Conservation (phyloP, 176 grass and related monocot species). For the Calamus simplicifolius region DNA sequence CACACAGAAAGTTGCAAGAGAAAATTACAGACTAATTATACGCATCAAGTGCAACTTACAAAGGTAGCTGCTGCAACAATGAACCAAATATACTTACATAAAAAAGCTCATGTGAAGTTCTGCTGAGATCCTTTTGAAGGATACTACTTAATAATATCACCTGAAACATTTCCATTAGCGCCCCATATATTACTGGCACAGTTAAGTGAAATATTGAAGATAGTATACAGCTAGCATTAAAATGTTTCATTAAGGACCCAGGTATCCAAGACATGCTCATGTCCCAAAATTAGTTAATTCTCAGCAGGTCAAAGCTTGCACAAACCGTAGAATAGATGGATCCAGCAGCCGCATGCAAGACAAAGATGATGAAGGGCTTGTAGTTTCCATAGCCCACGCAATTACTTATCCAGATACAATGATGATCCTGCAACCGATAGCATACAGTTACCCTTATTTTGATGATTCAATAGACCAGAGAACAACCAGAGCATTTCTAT, state of each 20-base stretch:
- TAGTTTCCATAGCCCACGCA: conserved; percentile 94
- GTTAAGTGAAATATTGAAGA: too few species aligned
- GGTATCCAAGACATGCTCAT: not conserved
- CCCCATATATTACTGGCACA: too few species aligned
- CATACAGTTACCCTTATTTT: too few species aligned
- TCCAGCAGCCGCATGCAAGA: conserved; percentile 65
- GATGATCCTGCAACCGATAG: conserved; percentile 74
- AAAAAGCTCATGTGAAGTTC: conserved; percentile 47
- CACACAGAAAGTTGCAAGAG: too few species aligned
- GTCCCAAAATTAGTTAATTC: not conserved
- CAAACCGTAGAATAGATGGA: conserved; percentile 82
- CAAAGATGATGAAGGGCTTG: conserved; percentile 75
- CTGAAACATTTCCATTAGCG: conserved; percentile 21
- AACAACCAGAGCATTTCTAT: too few species aligned
- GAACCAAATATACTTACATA: conserved; percentile 46
- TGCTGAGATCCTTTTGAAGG: conserved; percentile 34
- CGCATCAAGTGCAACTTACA: too few species aligned
- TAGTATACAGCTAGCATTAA: too few species aligned
- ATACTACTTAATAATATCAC: conserved; percentile 63
- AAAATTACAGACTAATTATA: too few species aligned
- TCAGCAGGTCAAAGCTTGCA: not conserved
- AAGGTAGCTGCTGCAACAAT: too few species aligned
- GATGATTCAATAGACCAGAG: too few species aligned
- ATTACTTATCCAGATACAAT: conserved; percentile 95
- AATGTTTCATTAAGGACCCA: too few species aligned